These are phyloP conservation scores for Verticillium nubilum DNA, from an alignment of 2,329 filamentous ascomycete genomes.

Conservation along the genomic window DNA sequence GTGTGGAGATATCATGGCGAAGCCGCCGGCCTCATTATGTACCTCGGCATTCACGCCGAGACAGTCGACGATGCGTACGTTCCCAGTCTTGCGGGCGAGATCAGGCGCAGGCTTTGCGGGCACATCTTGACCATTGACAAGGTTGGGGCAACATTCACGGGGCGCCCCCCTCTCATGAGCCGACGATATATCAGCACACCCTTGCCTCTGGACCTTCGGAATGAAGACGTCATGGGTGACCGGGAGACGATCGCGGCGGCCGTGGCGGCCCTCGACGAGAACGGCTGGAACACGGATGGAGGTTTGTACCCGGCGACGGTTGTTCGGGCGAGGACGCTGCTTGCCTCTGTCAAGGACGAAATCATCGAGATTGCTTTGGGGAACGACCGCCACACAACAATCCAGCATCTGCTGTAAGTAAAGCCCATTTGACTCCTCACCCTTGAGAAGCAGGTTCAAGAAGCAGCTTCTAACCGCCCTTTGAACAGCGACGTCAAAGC, in stretches of 20 bases:
- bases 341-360: conserved; percentile 50
- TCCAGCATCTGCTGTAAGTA: neutral
- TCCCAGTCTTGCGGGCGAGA: conserved; percentile 28
- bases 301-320: conserved; percentile 37
- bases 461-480: neutral
- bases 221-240: conserved; percentile 40
- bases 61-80: conserved; percentile 17
- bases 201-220: conserved; percentile 47
- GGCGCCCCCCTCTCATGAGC: conserved; percentile 46
- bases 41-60: conserved; percentile 27
- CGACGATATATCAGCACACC: conserved; percentile 49
- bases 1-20: conserved; percentile 32
- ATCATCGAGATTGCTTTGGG: conserved; percentile 52
- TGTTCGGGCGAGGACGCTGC: conserved; percentile 36
- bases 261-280: conserved; percentile 33
- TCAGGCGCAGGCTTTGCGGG: conserved; percentile 25
- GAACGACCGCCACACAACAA: conserved; percentile 12
- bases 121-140: conserved; percentile 42
- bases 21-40: conserved; percentile 27
- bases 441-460: no score
- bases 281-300: conserved; percentile 47
- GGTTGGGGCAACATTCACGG: conserved; percentile 43
- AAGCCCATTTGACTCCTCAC: no score
- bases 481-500: conserved; percentile 26
- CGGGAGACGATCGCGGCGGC: conserved; percentile 27